phyloP scores from a whole-genome alignment of 768 basidiomycete genomes.

The Phylloporus rhodoxanthus region DNA sequence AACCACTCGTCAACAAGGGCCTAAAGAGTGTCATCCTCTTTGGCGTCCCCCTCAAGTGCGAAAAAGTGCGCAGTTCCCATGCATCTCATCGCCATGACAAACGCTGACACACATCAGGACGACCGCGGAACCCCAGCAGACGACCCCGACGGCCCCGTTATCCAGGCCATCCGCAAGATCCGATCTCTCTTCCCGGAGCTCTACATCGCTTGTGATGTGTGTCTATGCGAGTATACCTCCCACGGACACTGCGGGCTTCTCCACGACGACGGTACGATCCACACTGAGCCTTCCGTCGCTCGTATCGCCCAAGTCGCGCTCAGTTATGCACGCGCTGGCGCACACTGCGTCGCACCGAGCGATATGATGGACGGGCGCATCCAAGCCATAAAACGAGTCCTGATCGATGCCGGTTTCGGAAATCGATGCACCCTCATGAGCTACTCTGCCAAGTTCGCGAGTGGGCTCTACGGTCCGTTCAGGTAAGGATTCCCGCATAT shows the following conservation, averaged over 20 bases:
- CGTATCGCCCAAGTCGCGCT: slow-evolving; percentile 91
- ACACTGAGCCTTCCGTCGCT: slow-evolving; percentile 70
- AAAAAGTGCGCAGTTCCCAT: slow-evolving; percentile 48
- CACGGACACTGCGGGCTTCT: slow-evolving; percentile 95
- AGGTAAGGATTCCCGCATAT: slow-evolving; percentile 43
- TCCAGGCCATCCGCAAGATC: slow-evolving; percentile 81
- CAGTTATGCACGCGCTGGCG: slow-evolving; percentile 90
- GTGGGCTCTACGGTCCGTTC: slow-evolving; percentile 93
- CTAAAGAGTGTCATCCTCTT: slow-evolving; percentile 90
- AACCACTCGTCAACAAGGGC: slow-evolving; percentile 85
- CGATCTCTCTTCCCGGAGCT: slow-evolving; percentile 72
- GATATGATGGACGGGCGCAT: slow-evolving; percentile 99
- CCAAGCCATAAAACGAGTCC: slow-evolving; percentile 75
- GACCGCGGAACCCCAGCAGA: slow-evolving; percentile 81
- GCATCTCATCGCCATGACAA: not conserved
- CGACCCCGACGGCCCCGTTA: slow-evolving; percentile 85
- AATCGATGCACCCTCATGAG: slow-evolving; percentile 93
- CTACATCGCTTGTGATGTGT: slow-evolving; percentile 92
- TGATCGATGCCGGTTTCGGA: slow-evolving; percentile 79
- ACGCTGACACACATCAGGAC: slow-evolving; percentile 48
- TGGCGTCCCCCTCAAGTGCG: slow-evolving; percentile 78
- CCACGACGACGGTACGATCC: slow-evolving; percentile 67
- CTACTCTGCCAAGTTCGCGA: slow-evolving; percentile 97
- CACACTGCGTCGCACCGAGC: slow-evolving; percentile 95
- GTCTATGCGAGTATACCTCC: slow-evolving; percentile 98